Percentiles rank a stretch among this genome's conserved stretches.
phyloP scores from a whole-genome alignment of 371 early-diverging fungal genomes.

The Aphelidium insulamus region DNA sequence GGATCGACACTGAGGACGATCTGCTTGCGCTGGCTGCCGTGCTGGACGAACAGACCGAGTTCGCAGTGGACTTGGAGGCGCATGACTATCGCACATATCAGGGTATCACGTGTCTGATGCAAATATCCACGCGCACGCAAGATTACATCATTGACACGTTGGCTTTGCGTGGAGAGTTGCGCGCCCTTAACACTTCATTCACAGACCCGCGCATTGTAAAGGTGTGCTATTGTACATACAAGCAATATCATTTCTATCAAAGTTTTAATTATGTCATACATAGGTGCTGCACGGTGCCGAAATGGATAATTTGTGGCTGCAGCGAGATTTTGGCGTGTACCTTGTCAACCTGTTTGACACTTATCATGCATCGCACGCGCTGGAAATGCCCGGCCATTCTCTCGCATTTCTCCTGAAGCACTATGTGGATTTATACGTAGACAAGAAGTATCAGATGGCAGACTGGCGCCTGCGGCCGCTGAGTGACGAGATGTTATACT shows the following conservation, averaged over 20 bases:
- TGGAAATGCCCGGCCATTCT: conserved; percentile 46
- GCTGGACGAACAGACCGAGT: conserved; percentile 32
- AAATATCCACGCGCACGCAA: conserved; percentile 63
- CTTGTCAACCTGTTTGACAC: conserved; percentile 92
- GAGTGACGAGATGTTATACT: conserved; percentile 67
- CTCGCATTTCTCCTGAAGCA: conserved; percentile 55
- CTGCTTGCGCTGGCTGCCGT: conserved; percentile 32
- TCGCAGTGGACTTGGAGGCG: conserved; percentile 90
- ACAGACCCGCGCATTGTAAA: conserved; percentile 74
- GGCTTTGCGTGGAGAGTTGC: conserved; percentile 47
- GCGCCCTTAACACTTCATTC: conserved; percentile 53
- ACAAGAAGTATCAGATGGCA: conserved; percentile 85
- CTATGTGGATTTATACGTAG: conserved; percentile 55
- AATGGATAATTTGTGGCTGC: conserved; percentile 88
- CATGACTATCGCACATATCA: conserved; percentile 82
- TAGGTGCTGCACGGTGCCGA: conserved; percentile 84
- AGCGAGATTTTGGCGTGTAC: conserved; percentile 88
- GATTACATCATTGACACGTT: conserved; percentile 85
- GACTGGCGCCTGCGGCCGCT: conserved; percentile 94
- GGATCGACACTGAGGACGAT: conserved; percentile 44
- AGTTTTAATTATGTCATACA: neutral
- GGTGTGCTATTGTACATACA: conserved; percentile 14
- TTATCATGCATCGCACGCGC: conserved; percentile 64
- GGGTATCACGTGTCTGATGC: conserved; percentile 87
- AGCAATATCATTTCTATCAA: neutral